Conservation (phyloP, 169 alveolate genomes). For the Plasmodium relictum region DNA sequence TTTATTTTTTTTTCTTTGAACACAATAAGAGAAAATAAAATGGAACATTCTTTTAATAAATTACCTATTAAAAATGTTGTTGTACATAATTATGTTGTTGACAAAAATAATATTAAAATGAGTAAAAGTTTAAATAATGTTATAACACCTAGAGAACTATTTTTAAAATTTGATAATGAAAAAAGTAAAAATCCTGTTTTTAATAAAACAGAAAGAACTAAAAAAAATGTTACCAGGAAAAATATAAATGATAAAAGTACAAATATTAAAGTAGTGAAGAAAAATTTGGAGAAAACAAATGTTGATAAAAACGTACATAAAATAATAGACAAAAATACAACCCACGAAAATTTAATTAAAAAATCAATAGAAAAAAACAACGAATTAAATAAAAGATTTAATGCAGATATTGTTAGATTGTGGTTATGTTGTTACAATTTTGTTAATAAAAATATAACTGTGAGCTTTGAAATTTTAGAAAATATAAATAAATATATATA, state of each 20-base stretch:
- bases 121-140: conserved; percentile 95
- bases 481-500: conserved; percentile 53
- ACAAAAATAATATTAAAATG: conserved; percentile 94
- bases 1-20: conserved; percentile 76
- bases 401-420: conserved; percentile 70
- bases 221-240: background rate
- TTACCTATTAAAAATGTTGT: conserved; percentile 93
- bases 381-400: conserved; percentile 12
- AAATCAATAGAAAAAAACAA: background rate
- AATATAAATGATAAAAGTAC: background rate
- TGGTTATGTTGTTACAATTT: conserved; percentile 75
- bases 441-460: conserved; percentile 26
- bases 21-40: background rate
- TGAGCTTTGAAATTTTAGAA: conserved; percentile 57
- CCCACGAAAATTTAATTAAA: background rate
- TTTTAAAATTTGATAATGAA: conserved; percentile 20
- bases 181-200: background rate
- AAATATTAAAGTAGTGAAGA: background rate
- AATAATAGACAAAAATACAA: background rate
- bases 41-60: background rate
- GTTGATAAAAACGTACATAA: background rate
- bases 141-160: conserved; percentile 92
- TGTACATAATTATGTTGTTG: conserved; percentile 96
- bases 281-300: background rate
- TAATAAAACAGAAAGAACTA: background rate